These are phyloP conservation scores for Chlamydomonas sphaeroides DNA, from an alignment of 139 green algal species.

Conservation along the genomic window DNA sequence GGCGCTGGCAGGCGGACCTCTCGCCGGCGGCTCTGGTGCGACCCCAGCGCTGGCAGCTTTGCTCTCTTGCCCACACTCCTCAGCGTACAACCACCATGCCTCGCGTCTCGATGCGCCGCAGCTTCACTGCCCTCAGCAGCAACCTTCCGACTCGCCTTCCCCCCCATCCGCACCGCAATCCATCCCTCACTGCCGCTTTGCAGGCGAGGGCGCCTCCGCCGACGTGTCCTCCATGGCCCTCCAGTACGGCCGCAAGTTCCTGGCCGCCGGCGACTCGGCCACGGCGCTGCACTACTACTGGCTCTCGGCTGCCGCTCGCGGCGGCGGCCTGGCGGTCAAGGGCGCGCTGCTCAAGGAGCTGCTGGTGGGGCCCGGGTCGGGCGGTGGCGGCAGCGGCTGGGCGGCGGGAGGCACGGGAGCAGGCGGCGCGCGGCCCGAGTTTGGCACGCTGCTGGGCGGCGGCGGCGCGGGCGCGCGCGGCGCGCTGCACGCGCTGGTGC, in stretches of 20 bases:
- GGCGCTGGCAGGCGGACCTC: slow-evolving; percentile 1
- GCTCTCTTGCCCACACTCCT: too few species aligned
- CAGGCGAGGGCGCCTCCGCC: slow-evolving; percentile 9
- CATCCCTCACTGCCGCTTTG: too few species aligned
- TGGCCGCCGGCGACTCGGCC: slow-evolving; percentile 48
- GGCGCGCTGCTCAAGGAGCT: slow-evolving; percentile 60
- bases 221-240: slow-evolving; percentile 59
- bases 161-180: too few species aligned
- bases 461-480: slow-evolving; percentile 45
- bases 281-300: slow-evolving; percentile 88
- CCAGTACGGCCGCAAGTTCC: slow-evolving; percentile 69
- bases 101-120: too few species aligned
- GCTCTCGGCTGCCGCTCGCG: slow-evolving; percentile 62
- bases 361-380: slow-evolving; percentile 43
- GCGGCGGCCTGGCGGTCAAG: slow-evolving; percentile 59
- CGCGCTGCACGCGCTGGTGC: slow-evolving; percentile 65
- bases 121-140: too few species aligned
- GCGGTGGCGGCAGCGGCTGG: too few species aligned
- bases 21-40: too few species aligned
- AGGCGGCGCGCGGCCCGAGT: slow-evolving; percentile 45
- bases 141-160: too few species aligned
- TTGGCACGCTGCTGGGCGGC: slow-evolving; percentile 57
- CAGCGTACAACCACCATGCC: too few species aligned
- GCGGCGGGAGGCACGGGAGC: too few species aligned
- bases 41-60: too few species aligned